These are phyloP conservation scores for Myrmaecium sp. DNA, from an alignment of 2,329 filamentous ascomycete species.

Conservation along the genomic window DNA sequence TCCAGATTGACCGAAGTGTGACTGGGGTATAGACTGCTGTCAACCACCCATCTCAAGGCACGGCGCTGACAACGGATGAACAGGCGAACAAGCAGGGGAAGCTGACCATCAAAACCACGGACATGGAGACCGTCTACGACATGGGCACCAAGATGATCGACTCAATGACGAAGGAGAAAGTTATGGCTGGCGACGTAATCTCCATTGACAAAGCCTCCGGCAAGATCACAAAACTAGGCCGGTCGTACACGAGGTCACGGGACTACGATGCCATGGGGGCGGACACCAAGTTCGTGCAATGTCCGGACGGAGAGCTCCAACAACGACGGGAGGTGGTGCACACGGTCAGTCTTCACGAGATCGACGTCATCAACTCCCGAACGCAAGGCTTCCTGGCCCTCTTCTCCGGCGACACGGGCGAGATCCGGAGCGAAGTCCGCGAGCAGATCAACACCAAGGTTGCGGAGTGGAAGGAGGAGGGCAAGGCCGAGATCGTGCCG, in stretches of 20 bases:
- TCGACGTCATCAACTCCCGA: slow-evolving; percentile 96
- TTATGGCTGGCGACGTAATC: slow-evolving; percentile 96
- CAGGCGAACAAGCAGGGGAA: slow-evolving; percentile 93
- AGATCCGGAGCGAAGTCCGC: slow-evolving; percentile 91
- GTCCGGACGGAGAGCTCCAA: slow-evolving; percentile 91
- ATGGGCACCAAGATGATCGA: slow-evolving; percentile 99
- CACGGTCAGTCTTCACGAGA: slow-evolving; percentile 93
- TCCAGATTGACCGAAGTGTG: slow-evolving; percentile 92
- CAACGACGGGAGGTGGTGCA: slow-evolving; percentile 95
- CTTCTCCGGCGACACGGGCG: slow-evolving; percentile 94
- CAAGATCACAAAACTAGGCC: slow-evolving; percentile 92
- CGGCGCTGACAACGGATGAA: background rate
- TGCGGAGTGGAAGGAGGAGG: slow-evolving; percentile 97
- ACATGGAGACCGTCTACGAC: slow-evolving; percentile 99
- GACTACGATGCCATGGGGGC: slow-evolving; percentile 99
- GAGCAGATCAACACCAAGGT: slow-evolving; percentile 99
- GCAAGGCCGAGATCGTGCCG: slow-evolving; percentile 94
- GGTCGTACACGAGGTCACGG: slow-evolving; percentile 83
- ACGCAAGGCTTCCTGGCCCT: slow-evolving; percentile 97
- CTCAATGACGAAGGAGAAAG: slow-evolving; percentile 97
- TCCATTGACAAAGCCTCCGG: slow-evolving; percentile 97
- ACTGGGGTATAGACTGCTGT: slow-evolving; percentile 45
- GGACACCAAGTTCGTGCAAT: slow-evolving; percentile 95
- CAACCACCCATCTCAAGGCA: background rate
- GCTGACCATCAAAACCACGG: slow-evolving; percentile 96